These are phyloP conservation scores for Apodospora peruviana DNA, from an alignment of 495 filamentous ascomycete genomes.

Conservation along the genomic window DNA sequence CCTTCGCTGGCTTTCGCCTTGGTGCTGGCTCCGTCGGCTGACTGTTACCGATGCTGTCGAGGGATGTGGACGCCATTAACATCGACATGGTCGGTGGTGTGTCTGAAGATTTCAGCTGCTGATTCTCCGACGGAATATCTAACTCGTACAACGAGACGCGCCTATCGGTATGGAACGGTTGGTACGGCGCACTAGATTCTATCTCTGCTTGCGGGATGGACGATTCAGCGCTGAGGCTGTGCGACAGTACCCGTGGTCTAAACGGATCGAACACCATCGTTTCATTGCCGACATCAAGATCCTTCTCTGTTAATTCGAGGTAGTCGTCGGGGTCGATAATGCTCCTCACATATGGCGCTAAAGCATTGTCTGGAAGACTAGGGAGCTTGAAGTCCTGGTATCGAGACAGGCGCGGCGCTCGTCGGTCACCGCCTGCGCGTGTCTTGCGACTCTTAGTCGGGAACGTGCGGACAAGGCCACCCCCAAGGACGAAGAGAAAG, in stretches of 20 bases:
- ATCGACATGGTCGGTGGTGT: conserved; percentile 9
- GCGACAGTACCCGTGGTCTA: conserved; percentile 18
- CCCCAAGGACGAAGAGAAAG: conserved; percentile 53
- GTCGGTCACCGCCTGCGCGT: conserved; percentile 30
- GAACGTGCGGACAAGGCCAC: conserved; percentile 60
- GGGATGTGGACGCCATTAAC: neutral
- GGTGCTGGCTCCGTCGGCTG: conserved; percentile 10
- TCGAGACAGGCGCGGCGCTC: conserved; percentile 41
- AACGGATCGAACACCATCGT: conserved; percentile 34
- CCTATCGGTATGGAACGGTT: conserved; percentile 84
- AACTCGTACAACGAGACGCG: conserved; percentile 62
- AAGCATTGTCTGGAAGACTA: conserved; percentile 43
- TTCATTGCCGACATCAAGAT: conserved; percentile 36
- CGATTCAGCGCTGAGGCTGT: conserved; percentile 36
- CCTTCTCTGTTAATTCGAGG: conserved; percentile 40
- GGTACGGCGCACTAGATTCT: conserved; percentile 84
- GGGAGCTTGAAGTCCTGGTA: conserved; percentile 64
- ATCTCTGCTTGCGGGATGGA: conserved; percentile 85
- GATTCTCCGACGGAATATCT: neutral
- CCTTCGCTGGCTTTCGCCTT: conserved; percentile 14
- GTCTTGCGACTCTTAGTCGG: conserved; percentile 48
- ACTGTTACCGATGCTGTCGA: conserved; percentile 21
- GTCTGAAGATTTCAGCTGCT: conserved; percentile 3
- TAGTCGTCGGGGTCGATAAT: conserved; percentile 45
- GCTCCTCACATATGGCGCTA: conserved; percentile 37